These are phyloP conservation scores for Tuber magnatum DNA, from an alignment of 495 filamentous ascomycete genomes.

Conservation along the genomic window DNA sequence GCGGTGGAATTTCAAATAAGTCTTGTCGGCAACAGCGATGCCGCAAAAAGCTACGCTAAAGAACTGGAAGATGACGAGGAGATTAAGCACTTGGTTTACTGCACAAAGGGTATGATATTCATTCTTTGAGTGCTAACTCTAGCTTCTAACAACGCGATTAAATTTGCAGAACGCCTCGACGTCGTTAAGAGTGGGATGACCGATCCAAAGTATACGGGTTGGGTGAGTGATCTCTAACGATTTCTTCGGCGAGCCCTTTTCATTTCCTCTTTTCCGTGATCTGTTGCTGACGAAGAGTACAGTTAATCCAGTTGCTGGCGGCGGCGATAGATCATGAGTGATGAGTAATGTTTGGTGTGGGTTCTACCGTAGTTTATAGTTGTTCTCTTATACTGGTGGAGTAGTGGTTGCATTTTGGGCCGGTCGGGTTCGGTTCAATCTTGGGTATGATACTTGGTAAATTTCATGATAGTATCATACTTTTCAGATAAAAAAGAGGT, in stretches of 20 bases:
- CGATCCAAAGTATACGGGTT: neutral
- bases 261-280: neutral
- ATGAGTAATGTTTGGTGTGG: neutral
- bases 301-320: neutral
- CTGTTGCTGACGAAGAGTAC: neutral
- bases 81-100: slow-evolving; percentile 24
- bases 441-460: neutral
- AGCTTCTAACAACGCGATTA: neutral
- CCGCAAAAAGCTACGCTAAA: slow-evolving; percentile 17
- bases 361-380: neutral
- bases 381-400: neutral
- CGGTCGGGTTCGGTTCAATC: neutral
- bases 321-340: neutral
- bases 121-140: neutral
- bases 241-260: neutral
- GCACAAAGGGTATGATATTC: slow-evolving; percentile 21
- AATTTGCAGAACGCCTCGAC: neutral
- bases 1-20: slow-evolving; percentile 35
- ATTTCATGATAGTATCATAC: neutral
- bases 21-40: slow-evolving; percentile 19
- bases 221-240: neutral
- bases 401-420: neutral
- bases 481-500: neutral
- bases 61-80: slow-evolving; percentile 15
- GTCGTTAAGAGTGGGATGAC: neutral